Conservation (phyloP, 768 basidiomycete species). For the Lactifluus hygrophoroides region DNA sequence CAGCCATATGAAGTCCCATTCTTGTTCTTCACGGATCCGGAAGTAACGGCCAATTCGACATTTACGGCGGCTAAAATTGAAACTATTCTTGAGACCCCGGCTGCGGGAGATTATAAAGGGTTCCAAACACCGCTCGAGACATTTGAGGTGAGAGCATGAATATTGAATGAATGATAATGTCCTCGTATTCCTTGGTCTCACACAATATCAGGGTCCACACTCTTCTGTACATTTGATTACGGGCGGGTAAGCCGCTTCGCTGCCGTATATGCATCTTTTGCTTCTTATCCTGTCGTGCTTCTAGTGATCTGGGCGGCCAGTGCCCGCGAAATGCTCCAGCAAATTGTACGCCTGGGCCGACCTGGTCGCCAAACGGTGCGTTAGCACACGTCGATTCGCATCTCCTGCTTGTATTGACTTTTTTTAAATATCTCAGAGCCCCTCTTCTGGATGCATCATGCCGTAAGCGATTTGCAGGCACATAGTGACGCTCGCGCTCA, state of each 20-base stretch:
- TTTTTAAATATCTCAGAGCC: constrained; percentile 23
- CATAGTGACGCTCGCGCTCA: too few relatives aligned
- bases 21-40: constrained; percentile 20
- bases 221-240: constrained; percentile 27
- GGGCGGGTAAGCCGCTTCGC: constrained; percentile 29
- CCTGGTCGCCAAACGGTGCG: too few relatives aligned
- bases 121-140: constrained; percentile 28
- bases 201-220: constrained; percentile 27
- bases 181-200: background rate
- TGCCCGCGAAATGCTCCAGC: constrained; percentile 26
- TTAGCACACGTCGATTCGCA: background rate
- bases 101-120: constrained; percentile 27
- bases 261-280: background rate
- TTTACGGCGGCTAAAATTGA: constrained; percentile 24
- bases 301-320: constrained; percentile 26
- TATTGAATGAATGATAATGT: background rate
- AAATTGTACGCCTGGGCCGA: constrained; percentile 24
- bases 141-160: constrained; percentile 21
- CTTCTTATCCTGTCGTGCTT: background rate
- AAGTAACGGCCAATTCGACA: constrained; percentile 23
- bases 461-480: constrained; percentile 20
- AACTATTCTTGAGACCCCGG: constrained; percentile 24
- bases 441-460: too few relatives aligned
- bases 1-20: constrained; percentile 23
- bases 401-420: background rate